These are phyloP conservation scores for Leucogyrophana mollusca DNA, from an alignment of 768 basidiomycete species.

Conservation along the genomic window DNA sequence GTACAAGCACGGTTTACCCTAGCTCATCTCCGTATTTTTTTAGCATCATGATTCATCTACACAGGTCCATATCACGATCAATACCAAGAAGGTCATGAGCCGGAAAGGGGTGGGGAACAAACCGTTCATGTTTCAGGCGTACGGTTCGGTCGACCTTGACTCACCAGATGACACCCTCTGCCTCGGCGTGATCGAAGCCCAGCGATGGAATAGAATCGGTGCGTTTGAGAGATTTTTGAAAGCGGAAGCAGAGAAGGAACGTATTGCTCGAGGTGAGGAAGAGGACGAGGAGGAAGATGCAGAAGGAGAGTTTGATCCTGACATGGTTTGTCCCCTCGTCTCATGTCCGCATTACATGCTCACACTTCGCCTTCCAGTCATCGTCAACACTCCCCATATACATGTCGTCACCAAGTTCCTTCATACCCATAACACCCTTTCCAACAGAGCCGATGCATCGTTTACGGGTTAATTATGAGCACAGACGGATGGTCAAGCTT, in stretches of 20 bases:
- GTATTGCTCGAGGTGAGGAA: conserved; percentile 9
- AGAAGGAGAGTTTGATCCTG: conserved; percentile 25
- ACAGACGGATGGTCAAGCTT: conserved; percentile 24
- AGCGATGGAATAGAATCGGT: conserved; percentile 28
- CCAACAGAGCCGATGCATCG: conserved; percentile 23
- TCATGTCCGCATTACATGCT: neutral
- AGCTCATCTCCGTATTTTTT: neutral
- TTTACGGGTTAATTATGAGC: conserved; percentile 29
- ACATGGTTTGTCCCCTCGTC: conserved; percentile 17
- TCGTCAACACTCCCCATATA: conserved; percentile 23
- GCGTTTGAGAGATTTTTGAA: conserved; percentile 26
- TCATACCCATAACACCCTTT: conserved; percentile 23
- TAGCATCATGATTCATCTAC: conserved; percentile 55
- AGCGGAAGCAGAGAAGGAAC: conserved; percentile 26
- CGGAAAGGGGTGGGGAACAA: conserved; percentile 60
- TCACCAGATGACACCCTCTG: conserved; percentile 20
- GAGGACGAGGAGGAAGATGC: conserved; percentile 19
- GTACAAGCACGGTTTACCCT: neutral
- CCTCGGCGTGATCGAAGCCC: conserved; percentile 20
- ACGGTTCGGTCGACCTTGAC: conserved; percentile 34
- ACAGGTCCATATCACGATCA: conserved; percentile 64
- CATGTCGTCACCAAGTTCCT: conserved; percentile 10
- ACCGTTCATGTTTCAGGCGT: conserved; percentile 59
- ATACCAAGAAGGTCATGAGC: conserved; percentile 46
- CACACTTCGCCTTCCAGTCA: conserved; percentile 13